Evolutionary conservation across 495 filamentous ascomycete species (phyloP), one percentile per base, ranked within the genome.

Genomic region (Penicillium maclennaniae): DNA sequence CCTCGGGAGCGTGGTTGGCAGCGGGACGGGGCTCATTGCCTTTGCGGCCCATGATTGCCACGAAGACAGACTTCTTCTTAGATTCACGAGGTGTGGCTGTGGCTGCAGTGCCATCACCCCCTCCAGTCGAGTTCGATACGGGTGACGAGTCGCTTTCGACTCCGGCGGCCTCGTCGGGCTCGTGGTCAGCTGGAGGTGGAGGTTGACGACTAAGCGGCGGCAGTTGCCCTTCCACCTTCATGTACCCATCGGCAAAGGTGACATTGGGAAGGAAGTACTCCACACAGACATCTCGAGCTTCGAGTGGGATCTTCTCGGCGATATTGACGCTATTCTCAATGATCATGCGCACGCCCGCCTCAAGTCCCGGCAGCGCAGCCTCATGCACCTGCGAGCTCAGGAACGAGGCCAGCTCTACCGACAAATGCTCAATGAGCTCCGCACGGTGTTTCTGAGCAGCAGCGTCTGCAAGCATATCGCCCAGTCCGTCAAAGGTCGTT

Each of bases 311-410:
- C 66, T 97, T 92, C 56, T 82, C 80, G 3, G 88, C 83, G 54
- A 98, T 91, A 46, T 84, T 87, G 25, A 97, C 79, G 7, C 92
- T 89, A 40, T 97, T 80, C 69, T 97, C 92, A 31, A 97, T 83
- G 65, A 98, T 96, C 87, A 92, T 95, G 53, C 84, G 81, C 19
- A 90, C 86, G 47, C 88, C 89, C 34, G 81, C 83, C 46, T 92
- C 87, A 41, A 97, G 75, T 4, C 90, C 93, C 8, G 83, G 70
- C 0, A 88, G 88, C 4, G 86, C 75, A 0, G 88, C 86, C 15
- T 95, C 88, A 43, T 84, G 76, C 25, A 97, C 77, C 65, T 88
- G 82, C 56, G 83, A 79, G 37, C 82, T 81, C 20, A 97, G 68
- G 34, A 73, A 79, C 1, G 81, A 83, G 16, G 85, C 86, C 31